Evolutionary conservation across 75 land plant genomes (phyloP), one percentile per base, ranked within the genome.

Genomic region (Cunninghamia lanceolata): DNA sequence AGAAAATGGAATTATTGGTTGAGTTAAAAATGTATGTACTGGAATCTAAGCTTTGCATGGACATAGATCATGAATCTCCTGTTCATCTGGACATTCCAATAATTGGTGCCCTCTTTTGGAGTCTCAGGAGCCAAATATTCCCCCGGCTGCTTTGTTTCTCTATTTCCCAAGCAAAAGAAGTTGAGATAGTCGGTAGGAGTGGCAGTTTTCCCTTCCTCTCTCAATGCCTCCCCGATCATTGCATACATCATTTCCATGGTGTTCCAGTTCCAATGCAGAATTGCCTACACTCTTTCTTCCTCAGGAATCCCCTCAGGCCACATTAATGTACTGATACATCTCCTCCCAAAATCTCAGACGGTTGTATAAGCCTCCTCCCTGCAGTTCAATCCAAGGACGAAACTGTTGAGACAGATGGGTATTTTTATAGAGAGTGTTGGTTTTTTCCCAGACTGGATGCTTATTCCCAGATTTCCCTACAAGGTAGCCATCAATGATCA

Each of bases 261-360:
- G 50, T 89, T 87, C n/a, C 92, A 85, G n/a, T 91, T 91, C 99
- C 99, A 96, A 85, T 96, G 89, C 86, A 96, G 78, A 54, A 96
- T 96, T 63, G 93, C 95, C 83, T 94, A 93, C 68, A 95, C 97
- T 0, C 88, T 35, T 16, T 91, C 94, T 45, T 95, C 91, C 70
- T 94, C 96, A 7, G 99, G 95, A n/a, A 88, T 79, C 1, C 96
- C 99, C 85, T 95, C 99, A 0, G 99, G 99, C 96, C 96, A 95
- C 99, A 96, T 91, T 90, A 54, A 94, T 90, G 84, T 95, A 93
- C 81, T 82, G 89, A 83, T 90, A 95, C 15, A 95, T 84, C 85
- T 95, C 97, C 83, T 95, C 95, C 96, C 95, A 95, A 28, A 95
- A 82, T 39, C 89, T 92, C 14, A 89, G 85, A 42, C 95, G 95